Percentiles rank a stretch among this genome's conserved stretches.
phyloP scores from a whole-genome alignment of 2,329 filamentous ascomycete species.

The Trichophyton equinum region DNA sequence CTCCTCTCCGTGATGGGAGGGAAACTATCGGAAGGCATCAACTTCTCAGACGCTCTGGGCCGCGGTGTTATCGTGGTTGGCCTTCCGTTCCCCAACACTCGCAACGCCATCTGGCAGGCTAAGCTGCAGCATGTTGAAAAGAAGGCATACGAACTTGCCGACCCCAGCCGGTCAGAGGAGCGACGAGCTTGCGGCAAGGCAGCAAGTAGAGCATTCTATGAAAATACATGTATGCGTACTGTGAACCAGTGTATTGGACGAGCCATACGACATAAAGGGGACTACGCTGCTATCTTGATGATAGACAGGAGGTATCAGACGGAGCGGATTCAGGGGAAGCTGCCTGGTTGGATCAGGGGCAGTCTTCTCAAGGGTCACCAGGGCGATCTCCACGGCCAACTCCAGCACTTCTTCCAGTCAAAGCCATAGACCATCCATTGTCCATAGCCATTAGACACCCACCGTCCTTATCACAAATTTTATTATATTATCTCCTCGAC shows the following conservation, averaged over 20 bases:
- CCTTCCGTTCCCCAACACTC: slow-evolving; percentile 81
- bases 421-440: background rate
- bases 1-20: slow-evolving; percentile 86
- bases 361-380: slow-evolving; percentile 38
- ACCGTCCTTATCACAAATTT: no score
- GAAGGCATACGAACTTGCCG: slow-evolving; percentile 30
- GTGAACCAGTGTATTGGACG: slow-evolving; percentile 95
- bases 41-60: slow-evolving; percentile 84
- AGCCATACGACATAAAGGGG: slow-evolving; percentile 73
- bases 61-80: slow-evolving; percentile 86
- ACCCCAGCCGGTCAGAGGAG: slow-evolving; percentile 19
- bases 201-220: slow-evolving; percentile 66
- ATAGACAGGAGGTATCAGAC: slow-evolving; percentile 69
- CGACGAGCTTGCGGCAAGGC: slow-evolving; percentile 29
- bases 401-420: background rate
- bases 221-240: slow-evolving; percentile 90
- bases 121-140: slow-evolving; percentile 77
- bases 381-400: background rate
- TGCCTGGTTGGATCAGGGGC: slow-evolving; percentile 78
- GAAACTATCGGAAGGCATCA: slow-evolving; percentile 94
- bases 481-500: no score
- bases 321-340: slow-evolving; percentile 59
- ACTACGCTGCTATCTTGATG: slow-evolving; percentile 84
- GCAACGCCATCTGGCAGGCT: slow-evolving; percentile 83
- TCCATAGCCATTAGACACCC: background rate